Base-by-base conservation (phyloP, 1,139 yeast genomes). In the Pichia sp. region DNA sequence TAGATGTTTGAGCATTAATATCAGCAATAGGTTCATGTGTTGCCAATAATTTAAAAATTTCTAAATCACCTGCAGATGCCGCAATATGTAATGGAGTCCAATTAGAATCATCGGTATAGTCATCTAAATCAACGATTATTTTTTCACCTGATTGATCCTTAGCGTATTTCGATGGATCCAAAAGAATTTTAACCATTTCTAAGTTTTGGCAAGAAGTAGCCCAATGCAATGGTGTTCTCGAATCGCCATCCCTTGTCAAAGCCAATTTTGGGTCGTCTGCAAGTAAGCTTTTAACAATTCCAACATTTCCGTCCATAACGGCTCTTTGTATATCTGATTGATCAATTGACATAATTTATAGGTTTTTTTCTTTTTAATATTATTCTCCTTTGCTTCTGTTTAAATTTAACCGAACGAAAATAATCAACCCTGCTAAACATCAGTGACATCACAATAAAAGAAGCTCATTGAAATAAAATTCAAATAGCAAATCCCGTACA, bases 81-180 rank as follows among this genome's bases (percentile, higher is more conserved):
- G 90, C 86, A 45, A 90, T 82, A 66, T 90, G 97, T 32, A 88
- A 62, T 1, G 95, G 88, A 0, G 94, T 83, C 96, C 96, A 89
- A 0, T 95, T 95, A 7, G 89, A 74, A 18, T 75, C 81, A 64
- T 90, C 97, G 0, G 67, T 67, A 58, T 73, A 64, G 3, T 83
- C 86, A 62, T 88, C 92, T 11, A 87, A 63, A 56, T 87, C 94
- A 34, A 76, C 60, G 25, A 69, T 69, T 29, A 63, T 63, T 42
- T 37, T 44, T 11, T 49, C 44, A 8, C 11, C 34, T 2, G 28
- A 3, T 10, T 34, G 18, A 25, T 44, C 46, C 4, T 48, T 50
- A 5, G 51, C 35, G 30, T 54, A 52, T 27, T 57, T 53, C 34
- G 58, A 63, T 4, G 76, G 74, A 36, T 73, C 67, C 30, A 84